phyloP scores from a whole-genome alignment of 176 grass and related monocot species.

The Themeda triandra region DNA sequence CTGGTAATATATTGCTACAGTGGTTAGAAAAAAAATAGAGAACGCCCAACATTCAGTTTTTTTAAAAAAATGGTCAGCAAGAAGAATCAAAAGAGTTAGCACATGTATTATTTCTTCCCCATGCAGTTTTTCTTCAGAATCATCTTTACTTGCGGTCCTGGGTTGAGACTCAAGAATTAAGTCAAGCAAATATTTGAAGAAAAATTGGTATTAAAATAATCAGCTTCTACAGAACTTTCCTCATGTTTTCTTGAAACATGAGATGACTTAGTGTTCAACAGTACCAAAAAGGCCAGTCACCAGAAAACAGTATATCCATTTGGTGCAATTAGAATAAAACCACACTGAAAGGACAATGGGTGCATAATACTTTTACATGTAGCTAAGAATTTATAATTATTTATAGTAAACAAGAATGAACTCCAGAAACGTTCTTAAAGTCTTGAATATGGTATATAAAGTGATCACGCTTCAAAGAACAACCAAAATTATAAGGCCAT shows the following conservation, averaged over 20 bases:
- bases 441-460: neutral
- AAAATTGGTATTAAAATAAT: neutral
- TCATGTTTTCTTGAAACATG: neutral
- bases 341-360: neutral
- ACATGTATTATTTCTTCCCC: neutral
- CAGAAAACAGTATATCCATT: neutral
- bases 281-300: neutral
- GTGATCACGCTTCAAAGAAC: neutral
- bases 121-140: neutral
- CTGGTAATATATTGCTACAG: neutral
- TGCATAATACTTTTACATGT: neutral
- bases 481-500: neutral
- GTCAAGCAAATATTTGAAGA: neutral
- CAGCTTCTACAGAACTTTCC: neutral
- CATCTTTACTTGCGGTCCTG: neutral
- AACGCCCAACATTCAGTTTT: neutral
- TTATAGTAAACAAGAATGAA: neutral
- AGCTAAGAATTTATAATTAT: neutral
- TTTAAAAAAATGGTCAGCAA: neutral
- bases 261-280: neutral
- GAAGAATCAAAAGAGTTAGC: neutral
- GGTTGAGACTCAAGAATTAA: neutral
- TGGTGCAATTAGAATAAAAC: neutral
- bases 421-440: neutral
- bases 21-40: neutral